Conservation (phyloP, 169 alveolate species). For the Plasmodium reichenowi region DNA sequence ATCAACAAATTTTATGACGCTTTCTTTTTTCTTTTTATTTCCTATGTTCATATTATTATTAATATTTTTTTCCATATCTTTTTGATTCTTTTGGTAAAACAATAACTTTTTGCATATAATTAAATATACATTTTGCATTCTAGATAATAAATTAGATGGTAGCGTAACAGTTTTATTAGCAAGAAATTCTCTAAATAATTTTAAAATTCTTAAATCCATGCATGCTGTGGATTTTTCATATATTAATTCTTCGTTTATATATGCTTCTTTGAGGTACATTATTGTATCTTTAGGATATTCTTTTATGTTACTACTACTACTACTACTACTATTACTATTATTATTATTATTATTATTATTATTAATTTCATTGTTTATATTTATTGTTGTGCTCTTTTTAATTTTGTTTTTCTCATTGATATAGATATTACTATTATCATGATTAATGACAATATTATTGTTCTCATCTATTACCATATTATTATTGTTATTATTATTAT, state of each 20-base stretch:
- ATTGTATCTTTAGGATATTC: not conserved
- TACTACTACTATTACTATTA: no score
- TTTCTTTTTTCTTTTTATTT: constrained; percentile 28
- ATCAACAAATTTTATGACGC: constrained; percentile 37
- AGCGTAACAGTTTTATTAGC: constrained; percentile 39
- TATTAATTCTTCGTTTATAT: constrained; percentile 38
- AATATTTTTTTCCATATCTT: constrained; percentile 40
- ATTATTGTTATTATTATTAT: not conserved
- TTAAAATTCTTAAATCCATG: constrained; percentile 56
- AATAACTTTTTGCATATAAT: constrained; percentile 48
- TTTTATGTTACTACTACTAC: not conserved
- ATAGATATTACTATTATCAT: no score
- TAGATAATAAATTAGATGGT: constrained; percentile 34
- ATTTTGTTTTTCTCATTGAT: no score
- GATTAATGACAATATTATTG: no score
- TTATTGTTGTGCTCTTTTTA: no score
- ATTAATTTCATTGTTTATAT: no score
- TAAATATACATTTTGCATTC: constrained; percentile 35
- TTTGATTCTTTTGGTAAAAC: constrained; percentile 55
- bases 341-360: no score
- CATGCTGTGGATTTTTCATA: constrained; percentile 30
- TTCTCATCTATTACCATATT: not conserved
- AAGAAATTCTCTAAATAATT: constrained; percentile 56
- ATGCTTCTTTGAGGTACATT: constrained; percentile 20
- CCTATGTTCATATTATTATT: constrained; percentile 1